Evolutionary conservation across 352 stramenopile species (phyloP), one percentile per base, ranked within the genome.

Genomic region (Thraustotheca clavata): DNA sequence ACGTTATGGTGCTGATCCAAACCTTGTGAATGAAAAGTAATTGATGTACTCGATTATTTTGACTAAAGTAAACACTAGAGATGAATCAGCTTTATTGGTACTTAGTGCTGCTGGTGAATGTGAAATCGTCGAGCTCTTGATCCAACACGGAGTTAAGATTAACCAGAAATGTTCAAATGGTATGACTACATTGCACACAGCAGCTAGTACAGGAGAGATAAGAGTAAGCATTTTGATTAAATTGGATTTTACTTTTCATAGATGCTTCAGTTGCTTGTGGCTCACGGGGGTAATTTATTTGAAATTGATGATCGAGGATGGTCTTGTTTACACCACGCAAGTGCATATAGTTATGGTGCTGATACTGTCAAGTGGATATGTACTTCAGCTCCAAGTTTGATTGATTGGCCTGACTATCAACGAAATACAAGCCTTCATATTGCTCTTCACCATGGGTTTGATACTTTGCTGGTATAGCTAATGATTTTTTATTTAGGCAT

Each of bases 371-470:
- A 74, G 33, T 87, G 83, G 31, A 43, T 90, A 14, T 87, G 77
- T 26, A 74, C 86, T 22, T 33, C 87, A 4, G 34, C 76, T 0
- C 71, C 71, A 1, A 76, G 84, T 6, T 60, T 79, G 2, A 72
- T 88, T 11, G 77, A 90, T 46, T 40, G 36, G 6, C 73, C 74
- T 40, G 86, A 77, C 22, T 52, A 46, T 48, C 67, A 83, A 67
- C 77, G 79, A 33, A 88, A 88, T 59, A 86, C 80, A 14, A 69
- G 78, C 24, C 71, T 90, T 16, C 80, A 88, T 40, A 67, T 88
- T 6, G 80, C 79, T 12, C 71, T 79, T n/a, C 76, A 73, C 0
- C 87, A 75, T 41, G 80, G 79, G 12, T 82, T 67, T n/a, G 69
- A 71, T 35, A 47, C 47, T 52, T 40, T 3, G 29, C 43, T 31